Evolutionary conservation across 2,329 filamentous ascomycete species (phyloP).

Genomic region (Xylariaceae sp.): DNA sequence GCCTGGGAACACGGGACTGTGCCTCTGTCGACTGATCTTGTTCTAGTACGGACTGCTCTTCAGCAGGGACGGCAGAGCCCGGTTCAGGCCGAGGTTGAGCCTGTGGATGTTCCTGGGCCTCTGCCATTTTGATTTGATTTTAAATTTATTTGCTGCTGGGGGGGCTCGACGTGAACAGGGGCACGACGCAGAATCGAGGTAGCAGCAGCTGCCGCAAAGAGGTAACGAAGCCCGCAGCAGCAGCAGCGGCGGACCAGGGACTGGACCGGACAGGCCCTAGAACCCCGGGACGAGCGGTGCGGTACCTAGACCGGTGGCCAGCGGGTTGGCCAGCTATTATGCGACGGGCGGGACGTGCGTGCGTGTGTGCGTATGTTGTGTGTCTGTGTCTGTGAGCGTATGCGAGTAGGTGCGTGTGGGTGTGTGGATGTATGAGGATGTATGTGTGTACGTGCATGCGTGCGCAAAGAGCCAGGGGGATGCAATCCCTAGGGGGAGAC

Average conservation of each 20-base stretch:
- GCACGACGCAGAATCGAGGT: slow-evolving; percentile 27
- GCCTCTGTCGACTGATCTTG: slow-evolving; percentile 26
- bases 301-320: slow-evolving; percentile 24
- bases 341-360: slow-evolving; percentile 21
- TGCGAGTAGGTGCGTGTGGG: slow-evolving; percentile 7
- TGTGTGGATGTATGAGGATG: background rate
- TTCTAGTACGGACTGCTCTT: slow-evolving; percentile 29
- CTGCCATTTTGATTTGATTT: slow-evolving; percentile 36
- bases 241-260: slow-evolving; percentile 32
- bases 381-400: slow-evolving; percentile 3
- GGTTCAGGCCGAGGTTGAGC: slow-evolving; percentile 32
- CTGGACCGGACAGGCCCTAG: slow-evolving; percentile 24
- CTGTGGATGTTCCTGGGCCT: slow-evolving; percentile 34
- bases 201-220: slow-evolving; percentile 26
- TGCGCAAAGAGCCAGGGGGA: slow-evolving; percentile 18
- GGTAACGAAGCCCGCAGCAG: slow-evolving; percentile 33
- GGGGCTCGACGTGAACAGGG: slow-evolving; percentile 33
- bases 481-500: slow-evolving; percentile 20
- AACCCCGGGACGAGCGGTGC: slow-evolving; percentile 20
- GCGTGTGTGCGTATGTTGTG: slow-evolving; percentile 7
- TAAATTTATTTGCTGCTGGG: slow-evolving; percentile 34
- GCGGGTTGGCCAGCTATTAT: slow-evolving; percentile 10
- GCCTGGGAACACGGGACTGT: slow-evolving; percentile 24
- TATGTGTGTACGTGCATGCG: slow-evolving; percentile 8
- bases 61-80: slow-evolving; percentile 29